Evolutionary conservation across 2,329 filamentous ascomycete species (phyloP), one percentile per base, ranked within the genome.

Genomic region (Pseudogymnoascus sp.): DNA sequence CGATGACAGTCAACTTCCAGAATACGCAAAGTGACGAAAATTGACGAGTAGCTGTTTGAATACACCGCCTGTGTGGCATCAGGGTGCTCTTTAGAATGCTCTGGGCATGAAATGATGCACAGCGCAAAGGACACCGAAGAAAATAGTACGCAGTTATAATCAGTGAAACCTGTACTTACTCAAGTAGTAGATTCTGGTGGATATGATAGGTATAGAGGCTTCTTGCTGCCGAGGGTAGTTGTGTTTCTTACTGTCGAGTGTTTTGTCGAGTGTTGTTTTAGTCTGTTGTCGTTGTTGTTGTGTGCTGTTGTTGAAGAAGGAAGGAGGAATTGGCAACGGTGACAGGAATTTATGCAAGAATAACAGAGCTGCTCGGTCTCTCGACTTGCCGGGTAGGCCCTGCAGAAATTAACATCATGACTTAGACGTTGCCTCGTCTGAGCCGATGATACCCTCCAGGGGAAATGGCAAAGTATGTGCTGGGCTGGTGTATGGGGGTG

Each of bases 271-370:
- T 30, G 9, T 54, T 20, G 47, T 28, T 11, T 39, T 14, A 3
- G 9, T 25, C 2, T 16, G 16, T 9, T 54, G n/a, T 18, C 33
- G 25, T 18, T 54, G 47, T 9, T 33, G 28, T 12, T 33, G 43
- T 18, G n/a, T 50, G 25, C 7, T 16, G 25, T 50, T 54, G 28
- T 50, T 50, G 18, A 35, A n/a, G 28, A 54, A 54, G 28, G 28
- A 54, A 54, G 28, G 14, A 54, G 47, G 16, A 33, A 14, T 18
- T 20, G 9, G 47, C 9, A 20, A 12, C 47, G 47, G 47, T 54
- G 47, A 54, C 47, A 54, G 6, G 47, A 54, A 54, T 20, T 50
- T 50, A 50, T 18, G n/a, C 43, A 50, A 30, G n/a, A 54, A 35
- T 54, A 35, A 54, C 28, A 54, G 16, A 12, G 6, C 28, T 16